Base-by-base conservation (phyloP, 2,329 filamentous ascomycete genomes). In the Sporothrix mexicana region DNA sequence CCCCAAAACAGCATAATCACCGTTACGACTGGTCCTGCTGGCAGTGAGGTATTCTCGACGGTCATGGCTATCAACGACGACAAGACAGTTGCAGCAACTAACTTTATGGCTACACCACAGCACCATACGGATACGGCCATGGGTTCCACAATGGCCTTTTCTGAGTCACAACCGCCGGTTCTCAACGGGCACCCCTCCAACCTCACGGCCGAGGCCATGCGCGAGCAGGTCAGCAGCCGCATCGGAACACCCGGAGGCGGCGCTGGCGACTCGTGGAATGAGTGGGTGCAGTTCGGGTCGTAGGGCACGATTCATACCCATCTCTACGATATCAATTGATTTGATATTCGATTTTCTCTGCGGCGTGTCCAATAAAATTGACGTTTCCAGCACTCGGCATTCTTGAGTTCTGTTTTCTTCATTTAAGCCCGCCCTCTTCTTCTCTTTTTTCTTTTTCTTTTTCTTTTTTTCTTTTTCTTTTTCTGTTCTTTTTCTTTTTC, bases 241-340 rank as follows among this genome's bases (percentile, higher is more conserved):
- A 69, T 69, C 13, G 67, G 67, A 5, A 69, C 67, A 2, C 67
- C 67, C n/a, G 51, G 51, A 3, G 67, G 67, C 2, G 20, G 67
- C 4, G 30, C 51, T 17, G 67, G 67, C 12, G 67, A 69, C 15
- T 4, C 3, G 2, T 69, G 67, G 67, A n/a, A 45, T n/a, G 49
- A 69, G 1, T 69, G 67, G 67, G 36, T 69, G 15, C 45, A 68
- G 4, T 53, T 49, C n/a, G 45, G 30, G 30, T 36, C 30, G 30
- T 36, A 36, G 30, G 12, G 2, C 20, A 69, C 45, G n/a, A n/a
- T n/a, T n/a, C n/a, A n/a, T 59, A 9, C 15, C 13, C 57, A 23
- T 55, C 13, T 53, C 13, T 9, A 36, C 30, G 30, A 36, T 7
- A 6, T 6, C 30, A 36, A 12, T 23, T 12, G n/a, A 53, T 53